These are phyloP conservation scores for Stevia rebaudiana DNA, from an alignment of 140 eudicot species.

Conservation along the genomic window DNA sequence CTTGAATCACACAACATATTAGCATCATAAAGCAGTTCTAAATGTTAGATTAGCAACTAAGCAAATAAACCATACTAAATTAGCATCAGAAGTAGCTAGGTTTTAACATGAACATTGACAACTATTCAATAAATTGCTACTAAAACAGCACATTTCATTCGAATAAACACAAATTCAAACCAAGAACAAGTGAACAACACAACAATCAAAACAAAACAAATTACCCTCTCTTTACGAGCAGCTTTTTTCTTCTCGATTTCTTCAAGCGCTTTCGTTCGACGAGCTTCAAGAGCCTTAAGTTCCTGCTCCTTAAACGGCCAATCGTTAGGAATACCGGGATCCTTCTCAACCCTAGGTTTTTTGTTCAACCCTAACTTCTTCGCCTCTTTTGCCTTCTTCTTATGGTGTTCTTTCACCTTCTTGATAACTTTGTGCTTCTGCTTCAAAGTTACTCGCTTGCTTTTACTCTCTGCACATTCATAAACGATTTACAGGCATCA, in stretches of 20 bases:
- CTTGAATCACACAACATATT: too few relatives aligned
- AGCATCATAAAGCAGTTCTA: not conserved
- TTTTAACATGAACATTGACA: not conserved
- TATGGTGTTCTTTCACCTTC: conserved; percentile 86
- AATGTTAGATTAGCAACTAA: not conserved
- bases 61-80: not conserved
- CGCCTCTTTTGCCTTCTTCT: conserved; percentile 90
- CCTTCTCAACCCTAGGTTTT: conserved; percentile 71
- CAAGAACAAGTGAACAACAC: not conserved
- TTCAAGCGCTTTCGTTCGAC: conserved; percentile 69
- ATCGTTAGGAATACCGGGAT: conserved; percentile 93
- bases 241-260: conserved; percentile 87
- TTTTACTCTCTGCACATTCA: conserved; percentile 79
- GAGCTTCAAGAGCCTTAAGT: conserved; percentile 84
- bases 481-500: not conserved
- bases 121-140: not conserved
- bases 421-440: conserved; percentile 78
- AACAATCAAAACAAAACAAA: not conserved
- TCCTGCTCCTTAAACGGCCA: conserved; percentile 99
- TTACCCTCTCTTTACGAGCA: conserved; percentile 95
- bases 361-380: conserved; percentile 71
- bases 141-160: not conserved
- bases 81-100: not conserved
- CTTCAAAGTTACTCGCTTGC: conserved; percentile 76
- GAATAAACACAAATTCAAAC: not conserved